Percentiles rank a stretch among this genome's conserved stretches.
Evolutionary conservation across 495 filamentous ascomycete genomes (phyloP).

Genomic region (Diplogelasinospora grovesii): DNA sequence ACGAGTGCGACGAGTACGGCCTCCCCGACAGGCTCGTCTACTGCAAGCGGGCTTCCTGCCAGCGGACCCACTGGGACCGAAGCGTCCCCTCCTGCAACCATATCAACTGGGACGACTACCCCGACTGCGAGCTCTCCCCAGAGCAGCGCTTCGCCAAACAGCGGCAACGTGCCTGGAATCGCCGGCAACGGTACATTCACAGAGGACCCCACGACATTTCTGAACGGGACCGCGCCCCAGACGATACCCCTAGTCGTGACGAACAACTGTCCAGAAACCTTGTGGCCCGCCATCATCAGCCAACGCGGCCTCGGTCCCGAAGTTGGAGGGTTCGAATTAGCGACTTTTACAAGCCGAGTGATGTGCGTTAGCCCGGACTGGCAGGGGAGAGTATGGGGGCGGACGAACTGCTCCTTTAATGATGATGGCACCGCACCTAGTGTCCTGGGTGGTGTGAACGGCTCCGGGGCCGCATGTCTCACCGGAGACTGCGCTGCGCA

Average conservation of each 20-base stretch:
- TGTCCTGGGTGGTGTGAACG: slow-evolving; percentile 46
- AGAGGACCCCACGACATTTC: no score
- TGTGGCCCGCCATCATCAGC: slow-evolving; percentile 67
- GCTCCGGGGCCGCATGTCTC: slow-evolving; percentile 51
- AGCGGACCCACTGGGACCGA: no score
- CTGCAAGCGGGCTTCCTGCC: no score
- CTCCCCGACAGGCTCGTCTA: no score
- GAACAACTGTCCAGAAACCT: slow-evolving; percentile 59
- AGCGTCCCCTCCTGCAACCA: no score
- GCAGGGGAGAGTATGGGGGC: slow-evolving; percentile 74
- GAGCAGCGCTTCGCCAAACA: no score
- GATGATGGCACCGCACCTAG: slow-evolving; percentile 45
- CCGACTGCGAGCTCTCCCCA: no score
- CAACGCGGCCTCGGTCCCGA: slow-evolving; percentile 58
- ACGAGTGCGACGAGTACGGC: no score
- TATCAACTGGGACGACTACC: no score
- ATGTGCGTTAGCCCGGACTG: slow-evolving; percentile 60
- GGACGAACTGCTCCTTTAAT: slow-evolving; percentile 75
- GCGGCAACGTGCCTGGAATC: no score
- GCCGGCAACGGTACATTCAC: no score
- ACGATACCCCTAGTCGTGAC: slow-evolving; percentile 49
- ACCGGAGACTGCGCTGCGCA: slow-evolving; percentile 69
- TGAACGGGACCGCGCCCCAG: slow-evolving; percentile 8
- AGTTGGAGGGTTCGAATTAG: slow-evolving; percentile 57
- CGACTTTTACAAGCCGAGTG: slow-evolving; percentile 38